Percentiles rank a stretch among this genome's conserved stretches.
Conservation (phyloP, 495 filamentous ascomycete genomes). For the Podospora australis region DNA sequence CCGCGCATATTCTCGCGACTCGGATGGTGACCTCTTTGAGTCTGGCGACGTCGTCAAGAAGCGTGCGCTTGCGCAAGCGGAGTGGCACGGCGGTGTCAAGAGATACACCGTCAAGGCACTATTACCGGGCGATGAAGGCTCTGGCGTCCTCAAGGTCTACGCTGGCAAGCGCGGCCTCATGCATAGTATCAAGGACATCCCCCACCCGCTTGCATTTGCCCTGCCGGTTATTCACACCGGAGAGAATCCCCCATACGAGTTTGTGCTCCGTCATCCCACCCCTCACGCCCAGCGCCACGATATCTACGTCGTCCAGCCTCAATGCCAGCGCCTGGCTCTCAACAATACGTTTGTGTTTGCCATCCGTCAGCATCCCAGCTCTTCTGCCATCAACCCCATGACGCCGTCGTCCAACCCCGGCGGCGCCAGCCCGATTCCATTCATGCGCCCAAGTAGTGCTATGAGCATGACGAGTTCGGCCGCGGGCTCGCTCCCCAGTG, state of each 20-base stretch:
- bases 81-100: constrained; percentile 83
- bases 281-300: constrained; percentile 95
- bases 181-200: constrained; percentile 91
- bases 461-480: constrained; percentile 69
- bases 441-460: constrained; percentile 67
- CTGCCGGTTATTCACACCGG: constrained; percentile 85
- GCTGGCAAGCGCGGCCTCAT: constrained; percentile 90
- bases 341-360: constrained; percentile 98
- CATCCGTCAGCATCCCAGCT: constrained; percentile 85
- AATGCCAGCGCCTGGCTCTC: constrained; percentile 75
- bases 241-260: constrained; percentile 88
- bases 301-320: constrained; percentile 91
- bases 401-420: constrained; percentile 46
- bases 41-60: constrained; percentile 83
- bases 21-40: constrained; percentile 88
- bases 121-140: constrained; percentile 82
- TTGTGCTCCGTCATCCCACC: constrained; percentile 87
- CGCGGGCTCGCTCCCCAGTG: constrained; percentile 48
- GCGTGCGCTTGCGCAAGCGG: constrained; percentile 80
- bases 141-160: constrained; percentile 83
- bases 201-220: constrained; percentile 85
- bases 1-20: constrained; percentile 68
- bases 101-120: constrained; percentile 89
- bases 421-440: constrained; percentile 59
- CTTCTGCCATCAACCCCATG: constrained; percentile 31